These are phyloP conservation scores for Venturiaceae sp. DNA, from an alignment of 2,329 filamentous ascomycete genomes.

Conservation along the genomic window DNA sequence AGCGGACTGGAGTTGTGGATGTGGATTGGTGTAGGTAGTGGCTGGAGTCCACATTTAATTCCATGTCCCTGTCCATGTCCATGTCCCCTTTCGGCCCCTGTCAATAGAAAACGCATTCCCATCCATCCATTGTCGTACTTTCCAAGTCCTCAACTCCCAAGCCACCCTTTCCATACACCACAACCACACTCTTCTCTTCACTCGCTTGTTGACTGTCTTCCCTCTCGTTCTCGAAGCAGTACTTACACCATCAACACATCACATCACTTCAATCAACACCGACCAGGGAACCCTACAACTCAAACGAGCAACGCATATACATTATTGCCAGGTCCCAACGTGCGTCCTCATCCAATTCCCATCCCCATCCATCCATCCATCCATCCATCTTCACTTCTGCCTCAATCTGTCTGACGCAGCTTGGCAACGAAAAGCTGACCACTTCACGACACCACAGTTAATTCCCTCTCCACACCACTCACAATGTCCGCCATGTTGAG, in stretches of 20 bases:
- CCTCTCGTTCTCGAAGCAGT: background rate
- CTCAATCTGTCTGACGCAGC: conserved; percentile 17
- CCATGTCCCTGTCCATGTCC: too few species aligned
- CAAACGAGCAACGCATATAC: background rate
- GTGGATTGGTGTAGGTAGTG: too few species aligned
- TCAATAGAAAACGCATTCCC: too few species aligned
- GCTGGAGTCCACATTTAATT: too few species aligned
- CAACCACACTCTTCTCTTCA: background rate
- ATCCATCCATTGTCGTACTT: too few species aligned
- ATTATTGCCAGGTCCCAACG: background rate
- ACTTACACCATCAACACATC: background rate
- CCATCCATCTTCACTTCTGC: conserved; percentile 22
- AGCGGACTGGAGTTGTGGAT: background rate
- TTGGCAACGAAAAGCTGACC: conserved; percentile 11
- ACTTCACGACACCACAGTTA: background rate
- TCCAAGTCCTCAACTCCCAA: too few species aligned
- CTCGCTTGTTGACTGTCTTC: background rate
- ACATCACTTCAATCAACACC: background rate
- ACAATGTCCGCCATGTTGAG: conserved; percentile 35
- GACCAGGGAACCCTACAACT: background rate
- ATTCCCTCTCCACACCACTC: background rate
- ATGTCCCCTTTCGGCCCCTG: conserved; percentile 1
- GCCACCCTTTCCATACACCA: conserved; percentile 1
- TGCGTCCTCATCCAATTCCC: background rate
- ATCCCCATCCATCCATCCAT: conserved; percentile 19